Base-by-base conservation (phyloP, 768 basidiomycete genomes). In the Trametes gibbosa region DNA sequence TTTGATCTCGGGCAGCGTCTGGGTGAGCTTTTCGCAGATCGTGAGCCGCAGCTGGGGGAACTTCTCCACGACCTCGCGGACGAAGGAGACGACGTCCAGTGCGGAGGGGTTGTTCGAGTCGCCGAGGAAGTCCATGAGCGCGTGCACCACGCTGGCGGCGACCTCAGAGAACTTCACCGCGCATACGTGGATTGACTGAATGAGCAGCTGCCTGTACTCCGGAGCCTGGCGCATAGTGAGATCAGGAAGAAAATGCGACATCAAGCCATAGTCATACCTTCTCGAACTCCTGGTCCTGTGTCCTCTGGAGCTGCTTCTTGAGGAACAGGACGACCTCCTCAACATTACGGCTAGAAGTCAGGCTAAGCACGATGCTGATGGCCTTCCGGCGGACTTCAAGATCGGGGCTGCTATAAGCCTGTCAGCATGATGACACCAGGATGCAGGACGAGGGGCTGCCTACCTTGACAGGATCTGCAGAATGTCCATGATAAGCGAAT, bases 111-210 rank as follows among this genome's bases (percentile, higher is more conserved):
- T 97, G 75, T 88, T 95, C 1, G 92, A 87, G 73, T 98, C 95
- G 24, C 94, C 89, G 41, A 98, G 81, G 85, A 95, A 95, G 65
- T 95, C 90, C 89, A 94, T 90, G 47, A 94, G 77, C 0, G 90
- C 91, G 65, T 97, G 91, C 0, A 98, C 94, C 42, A 98, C 96
- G 62, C 87, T 95, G 1, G 92, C 91, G 5, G 97, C 96, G 16
- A 99, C 90, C 70, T 98, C 96, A 5, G 94, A 93, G 79, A 97
- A 98, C 67, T 90, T 91, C 79, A 98, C 88, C 3, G 97, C 95
- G 66, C 91, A 94, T 51, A 97, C 83, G 71, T 98, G 97, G 63
- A 98, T 99, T 27, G 91, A 94, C 71, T 98, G 95, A 65, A 99
- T 98, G 64, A 99, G 83, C 1, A 98, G 82, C 69, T 98, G 95